Evolutionary conservation across 1,284 basidiomycete genomes (phyloP).

Genomic region (Sporisorium scitamineum): DNA sequence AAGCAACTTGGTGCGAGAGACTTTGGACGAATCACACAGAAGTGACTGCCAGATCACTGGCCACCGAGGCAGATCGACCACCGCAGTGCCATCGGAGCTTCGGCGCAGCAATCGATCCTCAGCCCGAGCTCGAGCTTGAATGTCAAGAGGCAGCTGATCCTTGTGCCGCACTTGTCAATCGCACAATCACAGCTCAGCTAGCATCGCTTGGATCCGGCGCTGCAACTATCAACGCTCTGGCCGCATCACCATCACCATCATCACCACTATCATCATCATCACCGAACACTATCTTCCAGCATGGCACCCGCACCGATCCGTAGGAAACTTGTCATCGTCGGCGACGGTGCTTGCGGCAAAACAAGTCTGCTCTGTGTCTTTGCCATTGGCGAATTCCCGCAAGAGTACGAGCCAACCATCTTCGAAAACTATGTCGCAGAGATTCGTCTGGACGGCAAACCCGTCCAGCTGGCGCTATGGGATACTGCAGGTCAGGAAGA

Average conservation of each 20-base stretch:
- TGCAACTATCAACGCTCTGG: no score
- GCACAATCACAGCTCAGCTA: neutral
- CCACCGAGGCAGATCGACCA: neutral
- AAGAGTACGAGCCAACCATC: conserved; percentile 83
- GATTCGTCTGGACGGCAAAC: conserved; percentile 95
- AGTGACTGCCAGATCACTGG: neutral
- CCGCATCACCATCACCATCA: neutral
- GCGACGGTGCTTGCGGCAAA: conserved; percentile 70
- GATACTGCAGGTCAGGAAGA: conserved; percentile 97
- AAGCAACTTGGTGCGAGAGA: neutral
- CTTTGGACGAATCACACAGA: neutral
- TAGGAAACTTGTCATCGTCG: conserved; percentile 91
- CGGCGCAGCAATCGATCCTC: neutral
- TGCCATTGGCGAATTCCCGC: conserved; percentile 95
- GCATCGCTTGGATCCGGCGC: no score
- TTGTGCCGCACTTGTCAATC: neutral
- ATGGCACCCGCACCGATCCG: conserved; percentile 75
- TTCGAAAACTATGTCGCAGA: conserved; percentile 99
- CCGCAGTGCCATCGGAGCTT: neutral
- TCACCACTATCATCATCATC: neutral
- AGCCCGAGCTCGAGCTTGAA: neutral
- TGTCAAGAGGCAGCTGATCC: neutral
- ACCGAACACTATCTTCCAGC: neutral
- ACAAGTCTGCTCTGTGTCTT: conserved; percentile 73
- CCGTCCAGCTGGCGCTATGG: conserved; percentile 94